A percentile compares a stretch with the other conserved stretches of the same genome.
Evolutionary conservation across 2,329 filamentous ascomycete species (phyloP).

Genomic region (Alternaria dauci): DNA sequence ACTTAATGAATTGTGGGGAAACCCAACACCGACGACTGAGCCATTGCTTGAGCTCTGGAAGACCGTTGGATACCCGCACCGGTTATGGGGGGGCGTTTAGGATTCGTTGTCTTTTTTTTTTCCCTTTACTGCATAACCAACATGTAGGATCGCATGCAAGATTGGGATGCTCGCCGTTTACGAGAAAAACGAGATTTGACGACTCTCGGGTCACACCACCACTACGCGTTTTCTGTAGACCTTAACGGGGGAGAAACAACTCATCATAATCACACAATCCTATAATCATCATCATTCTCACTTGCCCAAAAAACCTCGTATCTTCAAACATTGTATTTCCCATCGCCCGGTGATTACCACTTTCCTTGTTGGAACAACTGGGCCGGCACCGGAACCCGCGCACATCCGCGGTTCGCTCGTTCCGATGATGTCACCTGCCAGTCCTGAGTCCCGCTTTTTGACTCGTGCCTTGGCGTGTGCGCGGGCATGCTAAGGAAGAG

Average conservation of each 20-base stretch:
- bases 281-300: background rate
- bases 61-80: background rate
- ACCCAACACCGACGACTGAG: background rate
- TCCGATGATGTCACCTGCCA: background rate
- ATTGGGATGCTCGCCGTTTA: background rate
- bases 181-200: background rate
- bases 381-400: background rate
- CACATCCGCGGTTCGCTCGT: background rate
- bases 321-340: background rate
- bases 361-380: background rate
- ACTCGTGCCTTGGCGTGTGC: background rate
- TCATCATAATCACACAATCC: background rate
- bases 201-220: background rate
- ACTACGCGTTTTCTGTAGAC: background rate
- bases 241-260: background rate
- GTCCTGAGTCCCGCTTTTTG: background rate
- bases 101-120: background rate
- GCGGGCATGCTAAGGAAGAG: too few relatives aligned
- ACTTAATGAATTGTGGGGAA: constrained; percentile 10
- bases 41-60: background rate
- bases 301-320: background rate
- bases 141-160: background rate
- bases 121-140: background rate
- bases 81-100: constrained; percentile 1
- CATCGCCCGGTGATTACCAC: background rate